Conservation (phyloP, 352 stramenopile species). For the Globisporangium carolinianum region DNA sequence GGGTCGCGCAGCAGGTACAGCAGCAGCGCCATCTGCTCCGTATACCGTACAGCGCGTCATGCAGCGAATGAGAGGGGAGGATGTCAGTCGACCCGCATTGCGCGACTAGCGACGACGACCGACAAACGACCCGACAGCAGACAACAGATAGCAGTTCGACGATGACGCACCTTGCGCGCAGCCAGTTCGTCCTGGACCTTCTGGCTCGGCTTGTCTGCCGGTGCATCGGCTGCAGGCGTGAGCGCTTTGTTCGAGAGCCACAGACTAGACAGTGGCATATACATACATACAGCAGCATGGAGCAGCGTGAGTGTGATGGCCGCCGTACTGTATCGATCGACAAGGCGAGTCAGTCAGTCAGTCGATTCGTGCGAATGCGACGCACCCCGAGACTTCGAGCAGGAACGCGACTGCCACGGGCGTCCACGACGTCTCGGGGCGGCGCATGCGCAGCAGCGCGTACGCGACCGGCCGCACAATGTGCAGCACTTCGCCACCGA, state of each 20-base stretch:
- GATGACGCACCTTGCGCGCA: slow-evolving; percentile 47
- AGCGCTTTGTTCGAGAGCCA: slow-evolving; percentile 47
- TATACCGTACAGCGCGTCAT: no score
- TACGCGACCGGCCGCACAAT: slow-evolving; percentile 72
- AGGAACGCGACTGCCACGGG: slow-evolving; percentile 48
- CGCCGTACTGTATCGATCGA: not conserved
- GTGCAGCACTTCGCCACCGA: slow-evolving; percentile 68
- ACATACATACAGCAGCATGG: no score
- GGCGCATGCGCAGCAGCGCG: slow-evolving; percentile 52
- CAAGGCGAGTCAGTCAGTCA: not conserved
- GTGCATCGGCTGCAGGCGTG: slow-evolving; percentile 21
- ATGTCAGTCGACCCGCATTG: not conserved
- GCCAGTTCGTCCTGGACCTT: slow-evolving; percentile 50
- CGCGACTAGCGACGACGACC: not conserved
- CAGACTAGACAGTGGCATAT: slow-evolving; percentile 22
- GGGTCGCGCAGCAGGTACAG: slow-evolving; percentile 82
- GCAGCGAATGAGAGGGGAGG: not conserved
- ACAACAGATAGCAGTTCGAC: not conserved
- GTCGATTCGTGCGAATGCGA: not conserved
- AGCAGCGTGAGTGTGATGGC: not conserved
- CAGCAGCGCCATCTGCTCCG: slow-evolving; percentile 62
- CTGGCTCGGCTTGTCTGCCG: slow-evolving; percentile 18
- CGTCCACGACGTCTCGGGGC: slow-evolving; percentile 51
- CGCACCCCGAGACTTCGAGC: slow-evolving; percentile 54
- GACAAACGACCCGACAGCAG: not conserved